Evolutionary conservation across 129 eudicot species (phyloP).

Genomic region (Cynara cardunculus): DNA sequence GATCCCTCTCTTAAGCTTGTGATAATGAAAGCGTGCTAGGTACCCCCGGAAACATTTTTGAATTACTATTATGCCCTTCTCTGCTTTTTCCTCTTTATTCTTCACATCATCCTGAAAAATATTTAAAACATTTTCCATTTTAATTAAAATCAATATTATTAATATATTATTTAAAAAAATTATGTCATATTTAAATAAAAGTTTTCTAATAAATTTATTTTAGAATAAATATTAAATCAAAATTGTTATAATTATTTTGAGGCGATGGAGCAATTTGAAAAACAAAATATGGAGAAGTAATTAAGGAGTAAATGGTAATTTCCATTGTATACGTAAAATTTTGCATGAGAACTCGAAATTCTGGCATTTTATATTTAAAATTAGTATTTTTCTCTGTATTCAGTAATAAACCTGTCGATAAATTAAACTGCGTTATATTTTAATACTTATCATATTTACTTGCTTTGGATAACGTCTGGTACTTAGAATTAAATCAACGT

Average conservation of each 20-base stretch:
- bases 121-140: not conserved
- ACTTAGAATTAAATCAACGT: not conserved
- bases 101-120: conserved; percentile 28
- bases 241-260: not conserved
- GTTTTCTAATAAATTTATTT: not conserved
- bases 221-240: not conserved
- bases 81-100: conserved; percentile 23
- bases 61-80: conserved; percentile 26
- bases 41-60: conserved; percentile 50
- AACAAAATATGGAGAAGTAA: not conserved
- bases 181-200: not conserved
- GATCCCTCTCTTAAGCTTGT: conserved; percentile 50
- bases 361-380: not conserved
- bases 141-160: not conserved
- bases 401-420: not conserved
- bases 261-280: not conserved
- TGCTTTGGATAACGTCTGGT: not conserved
- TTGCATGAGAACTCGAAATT: not conserved
- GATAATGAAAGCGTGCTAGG: conserved; percentile 40
- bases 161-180: not conserved
- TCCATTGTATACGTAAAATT: not conserved
- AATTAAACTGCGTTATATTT: not conserved
- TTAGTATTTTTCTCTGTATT: not conserved
- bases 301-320: not conserved
- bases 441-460: not conserved